These are phyloP conservation scores for Huntiella omanensis DNA, from an alignment of 2,329 filamentous ascomycete genomes.

Conservation along the genomic window DNA sequence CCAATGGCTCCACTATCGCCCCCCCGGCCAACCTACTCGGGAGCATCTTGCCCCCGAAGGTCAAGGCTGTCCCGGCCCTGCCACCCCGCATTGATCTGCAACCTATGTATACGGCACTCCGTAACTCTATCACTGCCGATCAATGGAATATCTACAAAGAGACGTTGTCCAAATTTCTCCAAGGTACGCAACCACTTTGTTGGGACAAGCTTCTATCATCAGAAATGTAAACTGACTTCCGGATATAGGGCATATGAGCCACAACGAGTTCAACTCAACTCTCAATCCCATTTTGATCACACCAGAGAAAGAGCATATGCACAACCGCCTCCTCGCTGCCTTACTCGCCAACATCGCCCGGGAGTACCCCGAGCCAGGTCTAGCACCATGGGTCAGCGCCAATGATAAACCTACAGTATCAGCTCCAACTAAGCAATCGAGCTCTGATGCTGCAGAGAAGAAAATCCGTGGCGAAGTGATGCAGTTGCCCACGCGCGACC, in stretches of 20 bases:
- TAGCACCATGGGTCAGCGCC: constrained; percentile 52
- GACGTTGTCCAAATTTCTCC: constrained; percentile 40
- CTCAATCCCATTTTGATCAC: constrained; percentile 42
- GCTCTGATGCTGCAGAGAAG: constrained; percentile 46
- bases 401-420: constrained; percentile 45
- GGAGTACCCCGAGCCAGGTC: constrained; percentile 47
- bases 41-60: constrained; percentile 21
- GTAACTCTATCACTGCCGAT: constrained; percentile 37
- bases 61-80: constrained; percentile 43
- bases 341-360: constrained; percentile 52
- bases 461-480: constrained; percentile 51
- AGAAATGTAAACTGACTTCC: not conserved
- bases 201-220: not conserved
- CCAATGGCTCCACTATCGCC: constrained; percentile 34
- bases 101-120: constrained; percentile 43
- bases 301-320: constrained; percentile 40
- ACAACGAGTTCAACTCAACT: constrained; percentile 39
- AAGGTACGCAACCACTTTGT: constrained; percentile 25
- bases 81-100: constrained; percentile 50
- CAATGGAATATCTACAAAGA: constrained; percentile 49
- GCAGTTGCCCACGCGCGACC: constrained; percentile 47
- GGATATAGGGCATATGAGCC: constrained; percentile 8
- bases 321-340: constrained; percentile 48
- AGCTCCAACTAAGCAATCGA: constrained; percentile 40
- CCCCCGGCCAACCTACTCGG: constrained; percentile 18